These are phyloP conservation scores for Alisma plantagoaquatica DNA, from an alignment of 106 monocot species.

Conservation along the genomic window DNA sequence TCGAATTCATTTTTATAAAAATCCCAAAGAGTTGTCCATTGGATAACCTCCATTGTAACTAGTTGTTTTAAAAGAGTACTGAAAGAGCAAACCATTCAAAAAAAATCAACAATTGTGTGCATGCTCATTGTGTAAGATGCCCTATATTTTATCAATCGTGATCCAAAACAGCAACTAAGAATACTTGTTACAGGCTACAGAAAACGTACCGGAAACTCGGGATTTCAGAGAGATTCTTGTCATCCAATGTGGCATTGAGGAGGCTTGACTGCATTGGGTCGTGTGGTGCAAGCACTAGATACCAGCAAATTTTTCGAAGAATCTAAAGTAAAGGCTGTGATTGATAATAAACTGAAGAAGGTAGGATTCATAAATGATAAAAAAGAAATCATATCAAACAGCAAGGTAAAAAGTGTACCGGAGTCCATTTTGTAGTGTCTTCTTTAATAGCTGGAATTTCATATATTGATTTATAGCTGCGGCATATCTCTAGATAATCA, in stretches of 20 bases:
- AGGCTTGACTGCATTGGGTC: constrained; percentile 99
- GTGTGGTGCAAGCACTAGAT: constrained; percentile 80
- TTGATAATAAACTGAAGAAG: too few species aligned
- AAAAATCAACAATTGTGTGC: too few species aligned
- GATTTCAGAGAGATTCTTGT: constrained; percentile 92
- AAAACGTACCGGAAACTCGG: constrained; percentile 71
- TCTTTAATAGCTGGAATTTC: constrained; percentile 83
- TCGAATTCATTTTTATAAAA: constrained; percentile 77
- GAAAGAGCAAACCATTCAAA: background rate
- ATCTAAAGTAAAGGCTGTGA: constrained; percentile 36
- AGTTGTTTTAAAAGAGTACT: constrained; percentile 72
- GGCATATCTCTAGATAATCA: constrained; percentile 90
- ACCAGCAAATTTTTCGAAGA: constrained; percentile 97
- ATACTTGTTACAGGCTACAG: too few species aligned
- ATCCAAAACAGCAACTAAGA: too few species aligned
- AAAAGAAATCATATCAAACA: too few species aligned
- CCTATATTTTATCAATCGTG: too few species aligned
- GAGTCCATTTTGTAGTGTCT: constrained; percentile 71
- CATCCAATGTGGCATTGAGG: constrained; percentile 86
- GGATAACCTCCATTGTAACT: constrained; percentile 93
- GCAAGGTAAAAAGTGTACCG: too few species aligned
- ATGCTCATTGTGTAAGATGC: too few species aligned
- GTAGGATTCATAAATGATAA: too few species aligned
- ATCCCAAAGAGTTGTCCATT: constrained; percentile 83
- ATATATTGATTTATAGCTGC: constrained; percentile 88